A percentile compares a stretch with the other conserved stretches of the same genome.
Conservation (phyloP, 2,329 filamentous ascomycete species). For the Clonostachys sp. region DNA sequence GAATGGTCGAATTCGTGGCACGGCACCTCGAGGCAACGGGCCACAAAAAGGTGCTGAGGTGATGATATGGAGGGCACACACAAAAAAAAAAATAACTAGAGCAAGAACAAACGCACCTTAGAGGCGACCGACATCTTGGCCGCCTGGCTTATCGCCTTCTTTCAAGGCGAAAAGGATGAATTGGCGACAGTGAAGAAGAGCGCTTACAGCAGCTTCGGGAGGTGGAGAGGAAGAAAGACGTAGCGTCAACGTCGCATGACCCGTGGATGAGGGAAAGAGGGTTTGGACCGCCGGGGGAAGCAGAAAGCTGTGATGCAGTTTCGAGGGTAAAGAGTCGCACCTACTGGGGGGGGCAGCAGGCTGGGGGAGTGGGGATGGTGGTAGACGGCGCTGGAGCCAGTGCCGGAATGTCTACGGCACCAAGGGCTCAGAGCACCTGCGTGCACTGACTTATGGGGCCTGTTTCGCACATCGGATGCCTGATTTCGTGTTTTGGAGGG, state of each 20-base stretch:
- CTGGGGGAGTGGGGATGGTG: not conserved
- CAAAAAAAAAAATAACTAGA: no score
- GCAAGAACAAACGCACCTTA: conserved; percentile 41
- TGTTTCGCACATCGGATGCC: no score
- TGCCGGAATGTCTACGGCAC: no score
- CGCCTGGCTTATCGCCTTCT: conserved; percentile 47
- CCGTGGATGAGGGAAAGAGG: not conserved
- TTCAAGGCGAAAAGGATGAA: conserved; percentile 16
- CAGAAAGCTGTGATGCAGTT: conserved; percentile 3
- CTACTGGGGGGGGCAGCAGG: not conserved
- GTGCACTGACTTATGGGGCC: no score
- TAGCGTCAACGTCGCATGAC: conserved; percentile 7
- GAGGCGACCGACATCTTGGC: conserved; percentile 59
- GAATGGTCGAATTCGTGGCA: no score
- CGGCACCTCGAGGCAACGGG: no score
- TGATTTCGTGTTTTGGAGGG: no score
- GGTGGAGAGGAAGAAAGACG: not conserved
- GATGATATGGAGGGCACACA: no score
- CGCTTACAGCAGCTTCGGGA: not conserved
- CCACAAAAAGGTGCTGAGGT: no score
- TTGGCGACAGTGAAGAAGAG: conserved; percentile 2
- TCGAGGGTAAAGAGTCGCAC: conserved; percentile 1
- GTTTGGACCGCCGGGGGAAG: not conserved
- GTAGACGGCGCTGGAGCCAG: no score
- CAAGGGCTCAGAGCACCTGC: no score